A percentile compares a stretch with the other conserved stretches of the same genome.
These are phyloP conservation scores for Tylopilus felleus DNA, from an alignment of 768 basidiomycete genomes.

Conservation along the genomic window DNA sequence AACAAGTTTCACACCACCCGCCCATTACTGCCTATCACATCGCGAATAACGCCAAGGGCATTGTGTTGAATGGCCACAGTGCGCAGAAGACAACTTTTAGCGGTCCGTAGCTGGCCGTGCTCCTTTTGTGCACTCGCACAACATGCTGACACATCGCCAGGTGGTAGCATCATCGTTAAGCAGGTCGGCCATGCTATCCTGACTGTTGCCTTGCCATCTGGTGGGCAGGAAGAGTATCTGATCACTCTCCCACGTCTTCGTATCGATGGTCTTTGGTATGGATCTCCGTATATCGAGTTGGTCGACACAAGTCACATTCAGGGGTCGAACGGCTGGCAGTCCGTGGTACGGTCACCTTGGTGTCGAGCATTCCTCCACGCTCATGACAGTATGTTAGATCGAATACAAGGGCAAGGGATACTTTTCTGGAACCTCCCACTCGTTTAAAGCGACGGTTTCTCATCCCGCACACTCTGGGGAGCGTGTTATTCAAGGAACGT, in stretches of 20 bases:
- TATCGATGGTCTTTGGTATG: conserved; percentile 92
- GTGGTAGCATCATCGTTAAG: conserved; percentile 78
- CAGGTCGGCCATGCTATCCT: conserved; percentile 93
- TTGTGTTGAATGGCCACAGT: conserved; percentile 80
- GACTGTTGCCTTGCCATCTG: conserved; percentile 57
- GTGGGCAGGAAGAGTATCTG: conserved; percentile 67
- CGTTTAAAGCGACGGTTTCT: conserved; percentile 80
- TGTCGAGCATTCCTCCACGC: conserved; percentile 9
- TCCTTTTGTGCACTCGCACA: background rate
- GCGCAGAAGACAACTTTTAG: conserved; percentile 96
- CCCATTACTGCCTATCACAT: conserved; percentile 87
- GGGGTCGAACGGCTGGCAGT: conserved; percentile 56
- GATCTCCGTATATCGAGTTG: conserved; percentile 90
- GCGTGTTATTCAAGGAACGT: conserved; percentile 72
- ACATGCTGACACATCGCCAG: conserved; percentile 30
- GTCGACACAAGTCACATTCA: conserved; percentile 79
- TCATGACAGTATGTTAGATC: conserved; percentile 50
- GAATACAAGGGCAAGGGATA: conserved; percentile 98
- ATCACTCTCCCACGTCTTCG: conserved; percentile 90
- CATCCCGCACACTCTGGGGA: conserved; percentile 44
- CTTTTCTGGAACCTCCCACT: conserved; percentile 89
- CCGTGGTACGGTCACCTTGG: conserved; percentile 37
- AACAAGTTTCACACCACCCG: conserved; percentile 96
- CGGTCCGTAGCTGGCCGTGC: conserved; percentile 37
- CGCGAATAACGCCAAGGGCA: conserved; percentile 71